Base-by-base conservation (phyloP, 208 protist genomes). In the Wallacemonas collosoma region DNA sequence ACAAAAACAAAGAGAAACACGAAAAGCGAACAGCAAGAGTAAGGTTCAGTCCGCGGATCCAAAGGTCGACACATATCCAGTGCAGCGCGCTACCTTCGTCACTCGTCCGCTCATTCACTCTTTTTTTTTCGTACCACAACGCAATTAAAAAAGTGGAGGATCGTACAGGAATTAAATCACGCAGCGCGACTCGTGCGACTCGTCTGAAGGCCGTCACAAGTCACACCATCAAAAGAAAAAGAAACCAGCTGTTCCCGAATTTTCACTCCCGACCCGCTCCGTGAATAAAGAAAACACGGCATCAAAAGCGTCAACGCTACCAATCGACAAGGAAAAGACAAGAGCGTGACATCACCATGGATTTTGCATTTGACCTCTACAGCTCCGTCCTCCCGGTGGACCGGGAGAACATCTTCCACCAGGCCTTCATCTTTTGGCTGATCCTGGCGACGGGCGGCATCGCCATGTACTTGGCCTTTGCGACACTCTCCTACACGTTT, bases 351-450 rank as follows among this genome's bases (percentile, higher is more conserved):
- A 6, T 50, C 45, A 12, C 14, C 8, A 93, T 89, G 86, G 89
- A 92, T 45, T 64, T 87, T 35, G 81, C 78, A n/a, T 94, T 91
- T 68, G 68, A 86, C 57, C 38, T 92, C 12, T 89, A 86, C 72
- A 71, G 80, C n/a, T 48, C 85, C 14, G 63, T 89, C 12, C 68
- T 92, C 15, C 84, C 86, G 41, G 82, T 94, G 69, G 86, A 94
- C 62, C 61, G 45, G 44, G 70, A 87, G 36, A 79, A 71, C 6
- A 44, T 94, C 41, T 75, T 69, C 11, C 82, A 88, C 50, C 86
- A 94, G 81, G 69, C 87, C 48, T 82, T 92, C 64, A 62, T 87
- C 50, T 91, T 81, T 53, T 94, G 86, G 89, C 78, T 91, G 11
- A 82, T 94, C 54, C 83, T 94, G 40, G 75, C 83, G 2, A 88